Conservation (phyloP, 345 rosid species). For the Populus euphratica region DNA sequence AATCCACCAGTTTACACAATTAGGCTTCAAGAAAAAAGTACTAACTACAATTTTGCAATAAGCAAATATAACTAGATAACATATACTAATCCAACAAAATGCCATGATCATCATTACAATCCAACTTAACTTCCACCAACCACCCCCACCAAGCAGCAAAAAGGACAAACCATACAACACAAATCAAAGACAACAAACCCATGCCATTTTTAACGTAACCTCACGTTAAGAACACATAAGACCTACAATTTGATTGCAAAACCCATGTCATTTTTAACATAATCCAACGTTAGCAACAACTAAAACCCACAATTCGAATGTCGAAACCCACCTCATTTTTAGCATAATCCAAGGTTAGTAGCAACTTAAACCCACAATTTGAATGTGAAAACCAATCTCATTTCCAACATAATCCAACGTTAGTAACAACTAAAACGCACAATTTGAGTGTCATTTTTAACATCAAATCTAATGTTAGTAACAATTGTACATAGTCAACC, state of each 20-base stretch:
- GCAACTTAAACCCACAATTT: neutral
- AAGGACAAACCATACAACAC: neutral
- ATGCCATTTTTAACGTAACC: neutral
- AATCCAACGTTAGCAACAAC: neutral
- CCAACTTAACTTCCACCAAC: neutral
- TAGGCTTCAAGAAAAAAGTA: neutral
- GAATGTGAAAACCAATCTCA: neutral
- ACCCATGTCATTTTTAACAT: neutral
- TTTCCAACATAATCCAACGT: neutral
- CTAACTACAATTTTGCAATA: neutral
- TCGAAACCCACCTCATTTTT: neutral
- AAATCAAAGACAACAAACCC: neutral
- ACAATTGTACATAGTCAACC: neutral
- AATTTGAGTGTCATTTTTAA: neutral
- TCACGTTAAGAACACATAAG: neutral
- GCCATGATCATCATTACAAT: neutral
- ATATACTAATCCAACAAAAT: neutral
- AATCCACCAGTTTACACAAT: neutral
- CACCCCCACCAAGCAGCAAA: neutral
- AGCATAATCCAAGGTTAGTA: neutral
- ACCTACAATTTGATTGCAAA: neutral
- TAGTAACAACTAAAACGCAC: neutral
- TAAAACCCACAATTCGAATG: neutral
- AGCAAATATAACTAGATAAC: neutral
- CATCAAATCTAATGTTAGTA: neutral